Conservation (phyloP, 305 asterid species). For the Solanum hybrid region DNA sequence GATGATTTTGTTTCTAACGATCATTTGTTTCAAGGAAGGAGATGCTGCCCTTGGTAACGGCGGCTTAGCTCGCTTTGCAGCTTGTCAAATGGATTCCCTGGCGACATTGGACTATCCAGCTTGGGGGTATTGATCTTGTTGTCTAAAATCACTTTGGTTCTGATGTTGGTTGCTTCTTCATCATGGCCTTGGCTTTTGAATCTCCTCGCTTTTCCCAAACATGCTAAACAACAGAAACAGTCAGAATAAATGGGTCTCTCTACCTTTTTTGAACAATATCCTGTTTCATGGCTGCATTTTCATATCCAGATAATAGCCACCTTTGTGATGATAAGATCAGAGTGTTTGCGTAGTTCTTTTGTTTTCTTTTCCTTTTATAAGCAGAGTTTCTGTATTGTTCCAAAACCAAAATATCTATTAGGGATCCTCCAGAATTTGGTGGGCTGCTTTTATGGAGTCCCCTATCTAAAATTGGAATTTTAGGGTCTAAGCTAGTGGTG, state of each 20-base stretch:
- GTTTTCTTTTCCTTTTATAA: background rate
- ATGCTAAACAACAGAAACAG: background rate
- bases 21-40: constrained; percentile 23
- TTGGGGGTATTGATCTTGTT: constrained; percentile 27
- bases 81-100: constrained; percentile 40
- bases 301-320: background rate
- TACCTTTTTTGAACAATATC: background rate
- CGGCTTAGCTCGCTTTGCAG: constrained; percentile 39
- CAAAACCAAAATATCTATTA: background rate
- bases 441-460: too few relatives aligned
- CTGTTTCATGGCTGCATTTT: background rate
- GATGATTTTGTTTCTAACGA: background rate
- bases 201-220: background rate
- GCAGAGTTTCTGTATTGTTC: background rate
- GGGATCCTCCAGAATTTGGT: too few relatives aligned
- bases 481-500: too few relatives aligned
- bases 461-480: too few relatives aligned
- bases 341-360: background rate
- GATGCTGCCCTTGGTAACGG: constrained; percentile 45
- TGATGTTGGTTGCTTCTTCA: background rate
- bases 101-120: constrained; percentile 38
- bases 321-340: background rate
- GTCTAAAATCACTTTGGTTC: background rate
- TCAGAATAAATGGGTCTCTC: background rate
- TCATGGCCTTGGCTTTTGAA: background rate